A percentile compares a stretch with the other conserved stretches of the same genome.
These are phyloP conservation scores for Avena sativa DNA, from an alignment of 176 grass and related monocot species.

Conservation along the genomic window DNA sequence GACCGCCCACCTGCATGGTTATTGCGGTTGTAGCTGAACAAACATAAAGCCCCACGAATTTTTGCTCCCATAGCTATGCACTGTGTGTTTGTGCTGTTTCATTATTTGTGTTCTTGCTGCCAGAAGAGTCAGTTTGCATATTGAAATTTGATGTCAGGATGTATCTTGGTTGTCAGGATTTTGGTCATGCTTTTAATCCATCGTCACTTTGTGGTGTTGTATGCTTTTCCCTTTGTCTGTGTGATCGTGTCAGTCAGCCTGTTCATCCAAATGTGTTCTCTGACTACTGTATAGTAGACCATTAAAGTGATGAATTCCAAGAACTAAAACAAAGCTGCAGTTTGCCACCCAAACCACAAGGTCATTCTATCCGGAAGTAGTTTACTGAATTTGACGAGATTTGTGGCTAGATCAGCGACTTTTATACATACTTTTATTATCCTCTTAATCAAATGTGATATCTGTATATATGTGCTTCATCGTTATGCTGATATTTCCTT, in stretches of 20 bases:
- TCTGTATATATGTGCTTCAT: not conserved
- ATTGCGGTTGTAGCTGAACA: not conserved
- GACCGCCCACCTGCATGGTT: too few relatives aligned
- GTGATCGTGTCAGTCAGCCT: not conserved
- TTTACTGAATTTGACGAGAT: not conserved
- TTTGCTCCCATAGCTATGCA: not conserved
- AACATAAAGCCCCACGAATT: not conserved
- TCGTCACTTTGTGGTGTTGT: not conserved
- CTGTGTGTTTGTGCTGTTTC: not conserved
- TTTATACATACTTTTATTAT: not conserved
- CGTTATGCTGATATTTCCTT: not conserved
- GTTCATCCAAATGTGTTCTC: not conserved
- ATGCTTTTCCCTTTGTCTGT: not conserved
- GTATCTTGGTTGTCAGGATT: not conserved
- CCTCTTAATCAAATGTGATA: not conserved
- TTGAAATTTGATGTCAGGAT: slow-evolving; percentile 8
- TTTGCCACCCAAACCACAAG: not conserved
- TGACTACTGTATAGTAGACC: not conserved
- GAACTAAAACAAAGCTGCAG: not conserved
- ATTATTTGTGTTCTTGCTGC: not conserved
- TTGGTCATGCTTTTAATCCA: not conserved
- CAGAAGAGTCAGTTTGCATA: not conserved
- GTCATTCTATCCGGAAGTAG: not conserved
- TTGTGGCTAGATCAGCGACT: not conserved
- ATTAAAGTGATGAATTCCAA: not conserved